Percentiles rank a stretch among this genome's conserved stretches.
These are phyloP conservation scores for Leptodontidium sp. DNA, from an alignment of 2,329 filamentous ascomycete species.

Conservation along the genomic window DNA sequence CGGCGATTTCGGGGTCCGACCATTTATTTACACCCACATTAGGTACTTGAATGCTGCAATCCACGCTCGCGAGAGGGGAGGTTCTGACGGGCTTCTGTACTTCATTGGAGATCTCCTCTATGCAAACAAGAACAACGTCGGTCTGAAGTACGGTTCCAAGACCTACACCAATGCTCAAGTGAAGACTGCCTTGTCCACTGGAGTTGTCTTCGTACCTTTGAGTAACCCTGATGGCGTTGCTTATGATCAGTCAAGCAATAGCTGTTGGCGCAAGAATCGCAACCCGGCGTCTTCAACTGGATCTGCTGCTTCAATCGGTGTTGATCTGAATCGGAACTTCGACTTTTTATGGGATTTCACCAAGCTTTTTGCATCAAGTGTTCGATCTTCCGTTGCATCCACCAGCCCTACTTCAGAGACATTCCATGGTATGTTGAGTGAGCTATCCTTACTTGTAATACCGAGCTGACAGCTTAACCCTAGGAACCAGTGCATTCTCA, in stretches of 20 bases:
- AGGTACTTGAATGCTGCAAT: slow-evolving; percentile 58
- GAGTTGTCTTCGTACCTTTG: slow-evolving; percentile 62
- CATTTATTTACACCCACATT: neutral
- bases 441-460: too few species aligned
- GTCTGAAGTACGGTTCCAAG: slow-evolving; percentile 60
- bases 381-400: slow-evolving; percentile 52
- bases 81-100: slow-evolving; percentile 63
- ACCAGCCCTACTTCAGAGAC: slow-evolving; percentile 47
- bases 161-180: slow-evolving; percentile 62
- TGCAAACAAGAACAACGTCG: slow-evolving; percentile 57
- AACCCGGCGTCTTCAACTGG: slow-evolving; percentile 51
- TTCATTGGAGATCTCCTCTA: slow-evolving; percentile 64
- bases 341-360: slow-evolving; percentile 64
- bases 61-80: slow-evolving; percentile 66
- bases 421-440: too few species aligned
- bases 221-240: slow-evolving; percentile 60
- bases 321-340: slow-evolving; percentile 66
- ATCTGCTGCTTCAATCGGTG: slow-evolving; percentile 49
- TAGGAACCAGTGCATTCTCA: slow-evolving; percentile 58
- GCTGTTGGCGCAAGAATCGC: slow-evolving; percentile 65
- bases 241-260: slow-evolving; percentile 59
- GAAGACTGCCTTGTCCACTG: slow-evolving; percentile 57
- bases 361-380: slow-evolving; percentile 51
- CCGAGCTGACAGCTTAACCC: neutral
- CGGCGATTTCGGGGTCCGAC: neutral